Percentiles rank a stretch among this genome's conserved stretches.
Conservation (phyloP, 805 yeast genomes). For the Candida gorgasii region DNA sequence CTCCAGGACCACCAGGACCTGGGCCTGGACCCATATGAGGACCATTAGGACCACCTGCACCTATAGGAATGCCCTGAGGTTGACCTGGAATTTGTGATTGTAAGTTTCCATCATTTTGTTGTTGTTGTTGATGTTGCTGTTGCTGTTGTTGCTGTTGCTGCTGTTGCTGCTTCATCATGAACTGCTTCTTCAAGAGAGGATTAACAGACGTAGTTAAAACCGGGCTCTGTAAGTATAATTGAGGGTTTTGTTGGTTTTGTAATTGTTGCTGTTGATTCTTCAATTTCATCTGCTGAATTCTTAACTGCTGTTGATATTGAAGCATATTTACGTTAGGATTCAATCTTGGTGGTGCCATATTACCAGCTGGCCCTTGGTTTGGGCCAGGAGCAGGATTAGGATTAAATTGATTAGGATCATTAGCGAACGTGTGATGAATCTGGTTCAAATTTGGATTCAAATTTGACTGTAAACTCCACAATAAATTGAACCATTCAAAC, state of each 20-base stretch:
- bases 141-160: background rate
- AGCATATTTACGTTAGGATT: constrained; percentile 16
- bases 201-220: constrained; percentile 16
- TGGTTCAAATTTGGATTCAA: constrained; percentile 36
- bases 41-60: constrained; percentile 4
- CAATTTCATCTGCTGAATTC: constrained; percentile 25
- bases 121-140: constrained; percentile 1
- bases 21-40: background rate
- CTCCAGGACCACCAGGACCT: background rate
- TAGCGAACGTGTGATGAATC: constrained; percentile 12
- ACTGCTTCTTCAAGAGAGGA: constrained; percentile 20
- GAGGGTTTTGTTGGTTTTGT: constrained; percentile 19
- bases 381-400: background rate
- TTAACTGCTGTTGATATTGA: constrained; percentile 24
- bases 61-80: constrained; percentile 11
- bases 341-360: constrained; percentile 15
- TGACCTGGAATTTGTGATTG: constrained; percentile 7
- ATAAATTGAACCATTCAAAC: constrained; percentile 57
- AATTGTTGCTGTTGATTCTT: constrained; percentile 26
- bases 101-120: background rate
- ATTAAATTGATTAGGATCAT: background rate
- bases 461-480: constrained; percentile 51
- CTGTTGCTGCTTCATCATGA: constrained; percentile 18
- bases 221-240: constrained; percentile 19
- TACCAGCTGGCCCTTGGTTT: background rate